Evolutionary conservation across 2,329 filamentous ascomycete genomes (phyloP).

Genomic region (Scytalidium lignicola): DNA sequence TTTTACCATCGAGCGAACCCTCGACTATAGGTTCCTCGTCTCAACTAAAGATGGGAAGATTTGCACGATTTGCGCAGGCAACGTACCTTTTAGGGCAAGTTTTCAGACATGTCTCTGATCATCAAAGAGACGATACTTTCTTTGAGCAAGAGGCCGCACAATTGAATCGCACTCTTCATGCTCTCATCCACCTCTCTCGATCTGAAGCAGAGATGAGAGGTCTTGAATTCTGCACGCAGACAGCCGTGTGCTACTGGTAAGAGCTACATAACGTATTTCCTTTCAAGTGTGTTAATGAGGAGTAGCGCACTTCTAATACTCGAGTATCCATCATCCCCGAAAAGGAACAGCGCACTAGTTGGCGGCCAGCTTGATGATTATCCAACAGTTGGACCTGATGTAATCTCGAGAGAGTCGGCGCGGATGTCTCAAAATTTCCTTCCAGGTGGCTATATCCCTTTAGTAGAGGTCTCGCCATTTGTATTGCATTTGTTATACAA

Average conservation of each 20-base stretch:
- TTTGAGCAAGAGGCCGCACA: slow-evolving; percentile 4
- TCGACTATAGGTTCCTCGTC: slow-evolving; percentile 2
- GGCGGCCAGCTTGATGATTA: no score
- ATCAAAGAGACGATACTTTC: neutral
- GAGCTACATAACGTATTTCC: neutral
- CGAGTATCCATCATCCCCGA: no score
- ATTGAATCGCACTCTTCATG: slow-evolving; percentile 5
- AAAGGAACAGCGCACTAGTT: no score
- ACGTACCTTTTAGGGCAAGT: slow-evolving; percentile 5
- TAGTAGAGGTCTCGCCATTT: no score
- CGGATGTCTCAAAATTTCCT: no score
- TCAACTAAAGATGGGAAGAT: slow-evolving; percentile 6
- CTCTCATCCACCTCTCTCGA: neutral
- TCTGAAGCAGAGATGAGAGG: neutral
- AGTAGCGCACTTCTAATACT: no score
- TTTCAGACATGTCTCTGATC: slow-evolving; percentile 5
- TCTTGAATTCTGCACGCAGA: slow-evolving; percentile 6
- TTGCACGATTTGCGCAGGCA: slow-evolving; percentile 8
- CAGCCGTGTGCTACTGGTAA: slow-evolving; percentile 6
- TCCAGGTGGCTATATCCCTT: no score
- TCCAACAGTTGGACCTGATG: no score
- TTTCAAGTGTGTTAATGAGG: no score
- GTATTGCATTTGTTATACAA: no score
- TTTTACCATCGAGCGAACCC: neutral
- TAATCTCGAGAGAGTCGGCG: no score